Percentiles rank a stretch among this genome's conserved stretches.
Evolutionary conservation across 441 rosid species (phyloP).

Genomic region (Brassica balearica): DNA sequence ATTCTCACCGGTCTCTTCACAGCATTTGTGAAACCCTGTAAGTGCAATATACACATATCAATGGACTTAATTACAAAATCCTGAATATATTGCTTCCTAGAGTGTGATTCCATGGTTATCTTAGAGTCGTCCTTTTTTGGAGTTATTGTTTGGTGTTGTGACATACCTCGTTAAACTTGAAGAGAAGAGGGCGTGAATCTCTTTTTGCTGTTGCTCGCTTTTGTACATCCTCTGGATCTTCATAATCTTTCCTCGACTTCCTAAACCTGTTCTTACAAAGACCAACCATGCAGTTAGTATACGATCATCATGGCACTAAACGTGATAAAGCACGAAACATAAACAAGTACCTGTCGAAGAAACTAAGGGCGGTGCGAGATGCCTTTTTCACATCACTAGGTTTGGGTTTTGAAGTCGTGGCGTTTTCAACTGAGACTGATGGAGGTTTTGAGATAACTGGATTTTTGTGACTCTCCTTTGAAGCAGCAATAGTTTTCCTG

Average conservation of each 20-base stretch:
- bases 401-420: slow-evolving; percentile 45
- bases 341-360: slow-evolving; percentile 82
- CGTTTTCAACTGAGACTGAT: slow-evolving; percentile 39
- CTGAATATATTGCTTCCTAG: not conserved
- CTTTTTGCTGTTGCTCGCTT: slow-evolving; percentile 59
- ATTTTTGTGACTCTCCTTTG: slow-evolving; percentile 44
- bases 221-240: slow-evolving; percentile 50
- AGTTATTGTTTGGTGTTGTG: slow-evolving; percentile 9
- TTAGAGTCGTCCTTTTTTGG: not conserved
- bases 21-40: slow-evolving; percentile 93
- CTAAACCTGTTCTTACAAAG: slow-evolving; percentile 66
- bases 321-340: not conserved
- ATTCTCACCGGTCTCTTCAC: slow-evolving; percentile 89
- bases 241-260: slow-evolving; percentile 59
- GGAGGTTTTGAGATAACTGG: slow-evolving; percentile 44
- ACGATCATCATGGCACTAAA: slow-evolving; percentile 2
- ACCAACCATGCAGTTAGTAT: slow-evolving; percentile 18
- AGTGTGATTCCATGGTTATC: not conserved
- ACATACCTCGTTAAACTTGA: slow-evolving; percentile 90
- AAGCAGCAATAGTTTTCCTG: slow-evolving; percentile 39
- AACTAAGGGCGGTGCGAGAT: slow-evolving; percentile 51
- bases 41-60: slow-evolving; percentile 1
- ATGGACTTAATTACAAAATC: not conserved
- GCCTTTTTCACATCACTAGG: slow-evolving; percentile 57
- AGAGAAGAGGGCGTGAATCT: slow-evolving; percentile 80